phyloP scores from a whole-genome alignment of 192 early-diverging fungal species.

The Haplosporangium gracile region DNA sequence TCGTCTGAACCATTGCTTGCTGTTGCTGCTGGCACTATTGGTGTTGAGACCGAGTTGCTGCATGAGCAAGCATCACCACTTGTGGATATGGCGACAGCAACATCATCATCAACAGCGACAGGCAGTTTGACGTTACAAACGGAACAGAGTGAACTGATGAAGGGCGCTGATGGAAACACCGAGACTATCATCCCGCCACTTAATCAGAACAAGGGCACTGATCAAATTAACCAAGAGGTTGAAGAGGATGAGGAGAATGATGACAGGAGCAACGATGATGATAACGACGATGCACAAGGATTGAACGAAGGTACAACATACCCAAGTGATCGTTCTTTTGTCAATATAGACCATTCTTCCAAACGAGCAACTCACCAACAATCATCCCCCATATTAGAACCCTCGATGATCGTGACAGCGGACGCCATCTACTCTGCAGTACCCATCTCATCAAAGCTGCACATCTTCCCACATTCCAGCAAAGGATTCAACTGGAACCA shows the following conservation, averaged over 20 bases:
- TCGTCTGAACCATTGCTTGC: background rate
- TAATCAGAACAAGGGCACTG: background rate
- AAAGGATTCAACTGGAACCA: conserved; percentile 52
- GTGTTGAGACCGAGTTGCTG: background rate
- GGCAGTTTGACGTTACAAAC: background rate
- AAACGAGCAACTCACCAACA: no score
- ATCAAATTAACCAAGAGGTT: no score
- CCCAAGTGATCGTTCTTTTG: background rate
- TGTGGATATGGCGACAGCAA: background rate
- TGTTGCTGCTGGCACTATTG: no score
- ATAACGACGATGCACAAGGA: conserved; percentile 11
- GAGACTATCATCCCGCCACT: background rate
- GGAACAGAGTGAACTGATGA: background rate
- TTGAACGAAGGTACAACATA: conserved; percentile 8
- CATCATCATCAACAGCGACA: background rate
- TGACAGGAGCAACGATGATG: background rate
- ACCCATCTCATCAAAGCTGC: conserved; percentile 33
- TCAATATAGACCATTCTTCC: background rate
- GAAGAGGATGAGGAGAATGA: conserved; percentile 1
- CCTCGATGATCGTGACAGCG: conserved; percentile 25
- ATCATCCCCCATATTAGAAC: conserved; percentile 4
- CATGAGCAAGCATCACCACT: background rate
- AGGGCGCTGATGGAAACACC: background rate
- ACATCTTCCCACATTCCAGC: conserved; percentile 49
- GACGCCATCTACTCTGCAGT: conserved; percentile 47